Evolutionary conservation across 2,329 filamentous ascomycete genomes (phyloP).

Genomic region (Trichoderma polysporum): DNA sequence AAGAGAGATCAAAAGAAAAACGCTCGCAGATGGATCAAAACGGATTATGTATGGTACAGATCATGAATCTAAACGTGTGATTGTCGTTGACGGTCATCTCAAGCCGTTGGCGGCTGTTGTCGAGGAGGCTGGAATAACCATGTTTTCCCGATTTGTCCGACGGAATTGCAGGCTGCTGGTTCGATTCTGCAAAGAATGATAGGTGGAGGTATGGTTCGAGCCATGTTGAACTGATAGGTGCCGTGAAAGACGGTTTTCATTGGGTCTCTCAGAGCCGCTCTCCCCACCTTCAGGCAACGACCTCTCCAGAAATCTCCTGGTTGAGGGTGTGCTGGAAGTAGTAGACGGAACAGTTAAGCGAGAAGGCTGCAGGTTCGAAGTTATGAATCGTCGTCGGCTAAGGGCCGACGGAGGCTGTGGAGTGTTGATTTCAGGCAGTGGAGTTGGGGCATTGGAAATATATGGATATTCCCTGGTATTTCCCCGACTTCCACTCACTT

Average conservation of each 20-base stretch:
- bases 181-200: conserved; percentile 42
- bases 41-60: conserved; percentile 26
- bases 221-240: conserved; percentile 45
- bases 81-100: conserved; percentile 40
- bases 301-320: conserved; percentile 52
- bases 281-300: conserved; percentile 44
- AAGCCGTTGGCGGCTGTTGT: conserved; percentile 44
- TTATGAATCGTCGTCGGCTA: conserved; percentile 53
- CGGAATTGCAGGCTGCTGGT: conserved; percentile 47
- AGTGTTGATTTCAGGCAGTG: conserved; percentile 35
- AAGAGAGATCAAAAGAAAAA: conserved; percentile 29
- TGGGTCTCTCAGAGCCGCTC: conserved; percentile 33
- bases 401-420: conserved; percentile 47
- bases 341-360: conserved; percentile 44
- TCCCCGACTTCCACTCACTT: conserved; percentile 45
- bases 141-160: conserved; percentile 45
- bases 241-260: conserved; percentile 35
- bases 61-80: conserved; percentile 18
- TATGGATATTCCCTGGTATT: conserved; percentile 30
- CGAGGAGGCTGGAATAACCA: conserved; percentile 35
- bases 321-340: conserved; percentile 36
- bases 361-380: conserved; percentile 47
- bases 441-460: conserved; percentile 34
- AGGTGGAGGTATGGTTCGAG: neutral
- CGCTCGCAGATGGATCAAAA: conserved; percentile 30